Conservation (phyloP, 805 yeast species). For the Zygoascus ofunaensis region DNA sequence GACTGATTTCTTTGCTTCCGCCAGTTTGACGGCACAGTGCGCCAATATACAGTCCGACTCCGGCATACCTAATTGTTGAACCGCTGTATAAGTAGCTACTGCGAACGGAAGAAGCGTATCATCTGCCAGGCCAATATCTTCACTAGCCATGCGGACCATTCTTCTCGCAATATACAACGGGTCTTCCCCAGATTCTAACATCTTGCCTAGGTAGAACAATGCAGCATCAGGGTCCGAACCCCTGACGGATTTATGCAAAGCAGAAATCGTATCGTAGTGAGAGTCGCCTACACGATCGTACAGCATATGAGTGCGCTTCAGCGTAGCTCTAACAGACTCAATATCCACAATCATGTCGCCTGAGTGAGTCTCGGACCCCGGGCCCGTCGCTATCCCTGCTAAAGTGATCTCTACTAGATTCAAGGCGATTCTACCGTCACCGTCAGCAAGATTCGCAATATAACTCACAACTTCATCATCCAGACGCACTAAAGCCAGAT, state of each 20-base stretch:
- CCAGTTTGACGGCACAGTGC: slow-evolving; percentile 87
- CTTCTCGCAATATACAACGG: slow-evolving; percentile 83
- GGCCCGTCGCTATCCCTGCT: slow-evolving; percentile 18
- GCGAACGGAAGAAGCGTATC: slow-evolving; percentile 81
- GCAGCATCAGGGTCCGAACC: slow-evolving; percentile 91
- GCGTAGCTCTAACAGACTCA: slow-evolving; percentile 31
- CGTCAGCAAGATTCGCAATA: slow-evolving; percentile 66
- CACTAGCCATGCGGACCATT: slow-evolving; percentile 91
- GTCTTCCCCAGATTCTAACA: slow-evolving; percentile 91
- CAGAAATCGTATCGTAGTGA: slow-evolving; percentile 92
- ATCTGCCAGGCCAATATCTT: slow-evolving; percentile 84
- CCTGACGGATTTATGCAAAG: slow-evolving; percentile 86
- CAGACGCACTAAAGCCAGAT: slow-evolving; percentile 44
- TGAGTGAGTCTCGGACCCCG: not conserved
- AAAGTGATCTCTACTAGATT: slow-evolving; percentile 61
- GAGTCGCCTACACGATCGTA: slow-evolving; percentile 86
- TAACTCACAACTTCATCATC: slow-evolving; percentile 52
- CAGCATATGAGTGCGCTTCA: slow-evolving; percentile 45
- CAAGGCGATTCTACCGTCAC: slow-evolving; percentile 81
- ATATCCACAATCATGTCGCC: slow-evolving; percentile 5
- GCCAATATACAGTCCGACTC: slow-evolving; percentile 85
- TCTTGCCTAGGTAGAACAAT: slow-evolving; percentile 71
- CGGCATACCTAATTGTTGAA: slow-evolving; percentile 87
- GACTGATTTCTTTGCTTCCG: slow-evolving; percentile 78
- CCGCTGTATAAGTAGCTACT: slow-evolving; percentile 73